Evolutionary conservation across 257 asterid genomes (phyloP), one percentile per base, ranked within the genome.

Genomic region (Anisodus acutangulus): DNA sequence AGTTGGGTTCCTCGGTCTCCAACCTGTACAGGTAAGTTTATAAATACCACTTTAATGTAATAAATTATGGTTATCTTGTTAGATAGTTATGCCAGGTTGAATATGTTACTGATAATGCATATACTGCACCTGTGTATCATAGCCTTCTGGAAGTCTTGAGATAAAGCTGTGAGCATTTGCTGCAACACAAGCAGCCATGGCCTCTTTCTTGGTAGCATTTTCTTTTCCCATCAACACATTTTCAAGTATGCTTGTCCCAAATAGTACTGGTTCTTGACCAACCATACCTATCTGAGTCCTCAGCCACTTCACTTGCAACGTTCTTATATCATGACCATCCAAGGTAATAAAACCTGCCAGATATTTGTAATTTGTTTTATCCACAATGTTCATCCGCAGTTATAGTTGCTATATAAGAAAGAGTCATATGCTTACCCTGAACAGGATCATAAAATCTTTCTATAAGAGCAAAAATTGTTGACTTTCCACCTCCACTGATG

Each of bases 281-380:
- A 94, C 98, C 97, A 94, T 93, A 5, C 98, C 97, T 87, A 94
- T 91, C 87, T 93, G 97, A 85, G 88, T 89, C 70, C 97, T 90
- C n/a, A 94, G 91, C 98, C 98, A 93, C 78, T 93, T 93, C 82
- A 93, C 94, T 91, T 93, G 97, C 86, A 94, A 72, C n/a, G 93
- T 89, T 88, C 95, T 90, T 71, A 94, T 58, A 88, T 94, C 97
- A 85, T 91, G 88, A 13, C 97, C 95, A 88, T 94, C 98, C 90
- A 94, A 82, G 15, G 85, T 87, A 63, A 93, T 86, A 26, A 83
- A 87, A 37, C 98, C 98, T 94, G 90, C 53, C 66, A 84, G 74
- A 60, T 51, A 53, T 17, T 45, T 79, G 51, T 22, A 31, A 31
- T 31, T 31, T 31, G 35, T 31, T 31, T 31, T 17, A 62, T 55